A percentile compares a stretch with the other conserved stretches of the same genome.
Conservation (phyloP, 305 asterid genomes). For the Fraxinus platypoda region DNA sequence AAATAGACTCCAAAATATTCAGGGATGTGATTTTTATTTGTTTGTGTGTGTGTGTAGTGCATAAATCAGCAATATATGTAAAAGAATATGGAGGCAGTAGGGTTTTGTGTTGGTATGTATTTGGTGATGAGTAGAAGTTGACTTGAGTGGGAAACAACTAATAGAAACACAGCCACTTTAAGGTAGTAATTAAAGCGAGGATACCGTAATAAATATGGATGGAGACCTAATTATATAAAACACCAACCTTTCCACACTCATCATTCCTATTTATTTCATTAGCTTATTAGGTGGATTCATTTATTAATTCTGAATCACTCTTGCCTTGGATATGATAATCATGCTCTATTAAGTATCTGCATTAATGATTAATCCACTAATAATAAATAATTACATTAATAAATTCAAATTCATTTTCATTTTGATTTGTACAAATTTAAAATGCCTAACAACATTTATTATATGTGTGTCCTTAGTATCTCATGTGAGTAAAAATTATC, state of each 20-base stretch:
- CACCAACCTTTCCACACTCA: background rate
- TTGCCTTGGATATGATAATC: background rate
- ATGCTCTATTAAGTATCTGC: background rate
- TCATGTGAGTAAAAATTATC: background rate
- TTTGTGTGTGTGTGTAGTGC: background rate
- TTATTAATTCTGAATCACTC: background rate
- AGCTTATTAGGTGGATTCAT: background rate
- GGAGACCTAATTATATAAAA: background rate
- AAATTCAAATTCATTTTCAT: background rate
- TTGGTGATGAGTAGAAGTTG: background rate
- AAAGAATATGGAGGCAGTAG: background rate
- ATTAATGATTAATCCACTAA: background rate
- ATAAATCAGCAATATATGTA: background rate
- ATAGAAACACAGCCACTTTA: background rate
- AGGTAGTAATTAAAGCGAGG: background rate
- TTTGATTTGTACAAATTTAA: background rate
- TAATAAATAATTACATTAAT: background rate
- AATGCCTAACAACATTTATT: background rate
- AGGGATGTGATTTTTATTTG: background rate
- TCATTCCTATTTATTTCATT: background rate
- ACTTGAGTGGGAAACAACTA: background rate
- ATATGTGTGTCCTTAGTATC: background rate
- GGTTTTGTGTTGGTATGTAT: background rate
- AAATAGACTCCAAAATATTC: background rate
- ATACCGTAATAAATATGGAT: background rate